Evolutionary conservation across 139 green algal species (phyloP), one percentile per base, ranked within the genome.

Genomic region (Trebouxia sp.): DNA sequence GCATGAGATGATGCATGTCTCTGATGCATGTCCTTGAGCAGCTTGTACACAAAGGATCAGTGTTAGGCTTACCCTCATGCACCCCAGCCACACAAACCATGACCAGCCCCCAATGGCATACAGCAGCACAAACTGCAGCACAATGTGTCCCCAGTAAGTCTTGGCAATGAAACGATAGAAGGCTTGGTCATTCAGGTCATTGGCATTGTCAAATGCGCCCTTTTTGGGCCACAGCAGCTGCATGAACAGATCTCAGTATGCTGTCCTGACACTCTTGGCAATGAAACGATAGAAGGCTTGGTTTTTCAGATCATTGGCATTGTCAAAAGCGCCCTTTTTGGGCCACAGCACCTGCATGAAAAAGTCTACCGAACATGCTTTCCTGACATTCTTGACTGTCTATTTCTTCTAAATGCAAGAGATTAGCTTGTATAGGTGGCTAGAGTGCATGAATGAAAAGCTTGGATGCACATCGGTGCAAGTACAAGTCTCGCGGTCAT

Each of bases 241-340:
- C 41, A 66, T 22, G 17, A 38, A n/a, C n/a, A n/a, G n/a, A n/a
- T n/a, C n/a, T n/a, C n/a, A n/a, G n/a, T n/a, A n/a, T n/a, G n/a
- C n/a, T n/a, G n/a, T n/a, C n/a, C n/a, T n/a, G n/a, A n/a, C n/a
- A n/a, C n/a, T 92, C 80, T 93, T 89, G 67, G 91, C 41, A 76
- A 98, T 88, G 84, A 92, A 95, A 8, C 65, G 55, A 88, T 99
- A 99, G 86, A 98, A 99, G 76, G 91, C 89, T 81, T 99, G 92
- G 10, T 56, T 79, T 58, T 90, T 86, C 85, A 99, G 87, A 81
- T 99, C 97, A 8, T 58, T 69, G 0, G 88, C 90, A 84, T 99
- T 99, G 84, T 56, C 83, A 38, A 90, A 90, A 85, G 95, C 89
- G 42, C 84, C 81, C 30, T 96, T 69, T 88, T 43, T 92, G 88